Evolutionary conservation across 345 rosid genomes (phyloP).

Genomic region (Aquilaria yunnanensis): DNA sequence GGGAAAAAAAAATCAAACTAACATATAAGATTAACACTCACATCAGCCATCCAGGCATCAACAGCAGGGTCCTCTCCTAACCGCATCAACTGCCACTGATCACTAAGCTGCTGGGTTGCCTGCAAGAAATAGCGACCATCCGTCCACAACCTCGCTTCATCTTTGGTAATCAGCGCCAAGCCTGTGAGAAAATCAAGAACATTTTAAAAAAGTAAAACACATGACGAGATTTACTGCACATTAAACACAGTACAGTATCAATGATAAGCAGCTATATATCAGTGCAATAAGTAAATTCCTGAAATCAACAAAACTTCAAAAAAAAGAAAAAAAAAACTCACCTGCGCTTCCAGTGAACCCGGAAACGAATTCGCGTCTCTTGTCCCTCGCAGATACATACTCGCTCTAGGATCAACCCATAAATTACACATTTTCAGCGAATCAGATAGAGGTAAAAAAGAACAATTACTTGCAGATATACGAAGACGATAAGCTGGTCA

Average conservation of each 20-base stretch:
- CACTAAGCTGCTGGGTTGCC: conserved; percentile 72
- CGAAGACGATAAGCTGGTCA: neutral
- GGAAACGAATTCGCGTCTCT: conserved; percentile 84
- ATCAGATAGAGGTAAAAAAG: neutral
- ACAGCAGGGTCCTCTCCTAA: conserved; percentile 84
- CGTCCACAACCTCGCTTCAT: conserved; percentile 84
- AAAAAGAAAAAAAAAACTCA: conserved; percentile 10
- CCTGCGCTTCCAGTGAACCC: conserved; percentile 96
- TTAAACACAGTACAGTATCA: neutral
- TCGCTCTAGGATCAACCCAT: conserved; percentile 49
- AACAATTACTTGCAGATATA: neutral
- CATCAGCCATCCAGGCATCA: conserved; percentile 81
- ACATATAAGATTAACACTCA: conserved; percentile 24
- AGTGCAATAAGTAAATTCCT: neutral
- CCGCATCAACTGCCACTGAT: conserved; percentile 89
- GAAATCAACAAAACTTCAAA: neutral
- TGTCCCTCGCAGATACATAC: conserved; percentile 81
- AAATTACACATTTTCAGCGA: neutral
- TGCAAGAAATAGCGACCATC: conserved; percentile 94
- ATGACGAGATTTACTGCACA: neutral
- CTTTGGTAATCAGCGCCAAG: conserved; percentile 66
- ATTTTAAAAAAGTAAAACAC: neutral
- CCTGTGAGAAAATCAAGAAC: conserved; percentile 34
- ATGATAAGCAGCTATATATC: neutral
- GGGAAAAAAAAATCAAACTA: neutral